Conservation (phyloP, 179 eudicot genomes). For the Nepenthes alata region DNA sequence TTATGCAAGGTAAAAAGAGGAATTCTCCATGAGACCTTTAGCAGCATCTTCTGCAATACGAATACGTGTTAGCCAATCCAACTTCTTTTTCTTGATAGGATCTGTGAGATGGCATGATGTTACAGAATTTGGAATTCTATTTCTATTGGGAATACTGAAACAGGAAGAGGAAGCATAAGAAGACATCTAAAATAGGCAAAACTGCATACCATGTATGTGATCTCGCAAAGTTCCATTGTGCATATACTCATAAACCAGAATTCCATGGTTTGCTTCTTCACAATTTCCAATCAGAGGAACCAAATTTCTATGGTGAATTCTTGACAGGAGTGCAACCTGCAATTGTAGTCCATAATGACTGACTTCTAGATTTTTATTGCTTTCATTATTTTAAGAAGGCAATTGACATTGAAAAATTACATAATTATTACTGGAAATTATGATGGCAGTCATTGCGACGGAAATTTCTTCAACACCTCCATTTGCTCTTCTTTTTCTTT, state of each 20-base stretch:
- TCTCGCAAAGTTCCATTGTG: constrained; percentile 86
- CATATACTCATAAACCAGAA: constrained; percentile 94
- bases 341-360: not conserved
- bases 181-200: not conserved
- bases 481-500: no score
- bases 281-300: constrained; percentile 93
- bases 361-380: not conserved
- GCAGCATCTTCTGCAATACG: constrained; percentile 94
- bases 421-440: no score
- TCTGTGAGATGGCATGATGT: constrained; percentile 30
- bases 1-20: not conserved
- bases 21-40: constrained; percentile 45
- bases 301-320: constrained; percentile 93
- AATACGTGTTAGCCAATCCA: constrained; percentile 89
- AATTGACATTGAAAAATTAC: no score
- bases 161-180: not conserved
- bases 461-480: no score
- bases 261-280: constrained; percentile 80
- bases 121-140: constrained; percentile 2
- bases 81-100: constrained; percentile 39
- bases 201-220: constrained; percentile 64
- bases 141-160: not conserved
- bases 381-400: no score
- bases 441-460: no score
- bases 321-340: constrained; percentile 86